These are phyloP conservation scores for Ogataea nonfermentans DNA, from an alignment of 805 yeast species.

Conservation along the genomic window DNA sequence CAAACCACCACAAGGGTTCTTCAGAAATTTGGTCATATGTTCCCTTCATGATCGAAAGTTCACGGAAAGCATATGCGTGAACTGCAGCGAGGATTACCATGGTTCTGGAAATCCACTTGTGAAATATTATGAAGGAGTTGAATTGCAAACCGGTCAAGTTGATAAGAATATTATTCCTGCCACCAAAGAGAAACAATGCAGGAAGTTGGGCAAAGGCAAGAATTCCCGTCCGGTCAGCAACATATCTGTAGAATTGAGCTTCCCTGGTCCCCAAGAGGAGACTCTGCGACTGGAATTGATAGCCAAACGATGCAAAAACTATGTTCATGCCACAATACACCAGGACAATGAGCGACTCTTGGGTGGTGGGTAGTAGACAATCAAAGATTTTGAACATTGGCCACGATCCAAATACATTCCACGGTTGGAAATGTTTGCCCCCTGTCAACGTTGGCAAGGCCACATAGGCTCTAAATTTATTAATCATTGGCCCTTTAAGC, in stretches of 20 bases:
- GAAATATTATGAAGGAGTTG: conserved; percentile 41
- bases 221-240: conserved; percentile 60
- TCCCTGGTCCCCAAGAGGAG: conserved; percentile 18
- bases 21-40: conserved; percentile 7
- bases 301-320: conserved; percentile 14
- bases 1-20: conserved; percentile 18
- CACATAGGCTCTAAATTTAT: conserved; percentile 19
- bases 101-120: conserved; percentile 42
- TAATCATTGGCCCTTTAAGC: conserved; percentile 8
- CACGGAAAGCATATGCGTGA: conserved; percentile 36
- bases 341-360: conserved; percentile 22
- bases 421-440: conserved; percentile 26
- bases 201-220: conserved; percentile 46
- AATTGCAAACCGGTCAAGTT: conserved; percentile 52
- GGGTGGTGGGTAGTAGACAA: conserved; percentile 29
- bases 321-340: conserved; percentile 17
- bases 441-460: conserved; percentile 23
- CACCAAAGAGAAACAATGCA: conserved; percentile 51
- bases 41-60: conserved; percentile 15
- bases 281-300: conserved; percentile 11
- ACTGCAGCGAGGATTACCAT: conserved; percentile 29
- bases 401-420: conserved; percentile 18
- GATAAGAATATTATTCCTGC: conserved; percentile 54
- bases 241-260: conserved; percentile 35
- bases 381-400: conserved; percentile 14